Conservation (phyloP, 768 basidiomycete genomes). For the Crucibulum laeve region DNA sequence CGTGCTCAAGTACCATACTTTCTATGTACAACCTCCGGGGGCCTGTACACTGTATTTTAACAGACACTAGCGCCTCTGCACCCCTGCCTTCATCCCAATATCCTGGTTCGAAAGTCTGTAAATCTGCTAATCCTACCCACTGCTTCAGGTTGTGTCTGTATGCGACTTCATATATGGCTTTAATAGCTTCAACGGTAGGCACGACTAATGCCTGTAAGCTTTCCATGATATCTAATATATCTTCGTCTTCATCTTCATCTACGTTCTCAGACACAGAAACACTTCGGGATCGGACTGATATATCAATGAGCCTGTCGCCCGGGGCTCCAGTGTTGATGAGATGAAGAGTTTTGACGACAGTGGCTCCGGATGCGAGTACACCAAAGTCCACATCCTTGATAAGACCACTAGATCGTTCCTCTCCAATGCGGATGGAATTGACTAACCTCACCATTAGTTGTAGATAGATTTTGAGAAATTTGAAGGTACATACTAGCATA, state of each 20-base stretch:
- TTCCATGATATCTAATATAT: slow-evolving; percentile 44
- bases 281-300: slow-evolving; percentile 66
- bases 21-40: slow-evolving; percentile 56
- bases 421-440: slow-evolving; percentile 57
- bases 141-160: slow-evolving; percentile 44
- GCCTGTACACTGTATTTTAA: slow-evolving; percentile 48
- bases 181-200: slow-evolving; percentile 61
- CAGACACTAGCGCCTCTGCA: slow-evolving; percentile 54
- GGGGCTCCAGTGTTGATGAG: slow-evolving; percentile 57
- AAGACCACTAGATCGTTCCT: slow-evolving; percentile 61
- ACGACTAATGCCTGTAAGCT: slow-evolving; percentile 63
- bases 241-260: slow-evolving; percentile 15
- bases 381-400: slow-evolving; percentile 76
- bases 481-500: slow-evolving; percentile 48
- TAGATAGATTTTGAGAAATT: not conserved
- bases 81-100: slow-evolving; percentile 47
- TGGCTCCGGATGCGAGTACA: slow-evolving; percentile 51
- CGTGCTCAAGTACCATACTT: slow-evolving; percentile 36
- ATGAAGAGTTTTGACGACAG: slow-evolving; percentile 55
- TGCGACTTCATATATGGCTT: slow-evolving; percentile 42
- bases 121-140: slow-evolving; percentile 45
- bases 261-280: slow-evolving; percentile 15
- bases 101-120: slow-evolving; percentile 48
- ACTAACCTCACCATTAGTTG: slow-evolving; percentile 29
- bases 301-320: slow-evolving; percentile 73